Base-by-base conservation (phyloP, 2,329 filamentous ascomycete species). In the Aspergillus luchuensis region DNA sequence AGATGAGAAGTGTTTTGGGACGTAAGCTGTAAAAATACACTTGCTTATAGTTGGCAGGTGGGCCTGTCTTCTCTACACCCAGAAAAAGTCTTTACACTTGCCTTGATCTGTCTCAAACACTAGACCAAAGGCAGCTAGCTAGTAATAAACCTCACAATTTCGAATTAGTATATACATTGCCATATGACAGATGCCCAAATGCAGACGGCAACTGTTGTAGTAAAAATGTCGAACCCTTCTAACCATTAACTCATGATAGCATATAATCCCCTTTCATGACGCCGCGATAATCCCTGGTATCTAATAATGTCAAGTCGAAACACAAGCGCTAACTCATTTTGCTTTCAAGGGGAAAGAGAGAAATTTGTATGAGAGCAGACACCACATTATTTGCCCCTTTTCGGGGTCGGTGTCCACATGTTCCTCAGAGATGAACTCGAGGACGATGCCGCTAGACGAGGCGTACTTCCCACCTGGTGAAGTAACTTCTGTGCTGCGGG, bases 401-500 rank as follows among this genome's bases (percentile, higher is more conserved):
- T 72, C 47, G 74, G 69, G 10, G 73, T 74, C 43, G 75, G 76
- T 30, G 75, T 78, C 77, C 77, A 79, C 67, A 76, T 72, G 65
- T 76, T 76, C 62, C 64, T 74, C 63, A 69, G 56, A 25, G 66
- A 68, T 15, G 67, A 63, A 13, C 63, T 63, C 30, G 59, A 17
- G 6, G 53, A 23, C 8, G 52, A 62, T 36, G 58, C 41, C 6
- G 25, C 43, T n/a, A 57, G 56, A 47, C 66, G 65, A 19, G 76
- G 75, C 7, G 76, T 79, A 50, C 64, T 72, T 25, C 74, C 76
- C n/a, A 79, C 70, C 53, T 69, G 72, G 43, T 74, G 70, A 60
- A 80, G 69, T 58, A 81, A 63, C 60, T 73, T 76, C 61, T 79
- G 78, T 23, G 77, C 79, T 1, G 79, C 79, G 15, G 79, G 78